These are phyloP conservation scores for Prunus yedoensis DNA, from an alignment of 331 rosid species.

Conservation along the genomic window DNA sequence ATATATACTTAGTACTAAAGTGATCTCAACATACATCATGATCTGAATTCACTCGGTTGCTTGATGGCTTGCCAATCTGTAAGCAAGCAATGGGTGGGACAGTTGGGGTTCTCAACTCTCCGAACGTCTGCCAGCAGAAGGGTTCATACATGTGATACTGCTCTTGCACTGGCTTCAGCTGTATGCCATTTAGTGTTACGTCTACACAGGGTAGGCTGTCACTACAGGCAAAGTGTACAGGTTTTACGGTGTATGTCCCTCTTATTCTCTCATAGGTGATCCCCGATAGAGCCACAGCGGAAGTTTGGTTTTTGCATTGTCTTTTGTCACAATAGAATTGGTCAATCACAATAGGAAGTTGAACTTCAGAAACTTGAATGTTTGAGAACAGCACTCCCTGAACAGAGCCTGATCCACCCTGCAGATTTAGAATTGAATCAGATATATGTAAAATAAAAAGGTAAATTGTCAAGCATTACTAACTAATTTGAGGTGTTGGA, in stretches of 20 bases:
- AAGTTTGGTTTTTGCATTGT: slow-evolving; percentile 65
- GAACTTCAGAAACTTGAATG: slow-evolving; percentile 82
- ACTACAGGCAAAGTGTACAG: slow-evolving; percentile 93
- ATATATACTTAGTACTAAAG: slow-evolving; percentile 15
- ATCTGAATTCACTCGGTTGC: slow-evolving; percentile 65
- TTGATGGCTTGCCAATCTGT: slow-evolving; percentile 79
- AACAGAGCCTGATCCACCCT: slow-evolving; percentile 97
- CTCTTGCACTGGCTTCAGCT: slow-evolving; percentile 77
- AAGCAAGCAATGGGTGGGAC: slow-evolving; percentile 82
- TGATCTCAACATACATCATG: slow-evolving; percentile 57
- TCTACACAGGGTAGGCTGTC: slow-evolving; percentile 86
- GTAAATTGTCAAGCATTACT: slow-evolving; percentile 6
- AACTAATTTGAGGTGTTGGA: slow-evolving; percentile 7
- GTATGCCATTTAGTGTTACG: slow-evolving; percentile 65
- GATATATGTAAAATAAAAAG: slow-evolving; percentile 11
- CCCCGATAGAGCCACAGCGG: slow-evolving; percentile 86
- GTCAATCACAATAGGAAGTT: slow-evolving; percentile 88
- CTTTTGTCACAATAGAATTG: slow-evolving; percentile 94
- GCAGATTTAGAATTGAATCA: slow-evolving; percentile 24
- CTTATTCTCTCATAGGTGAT: slow-evolving; percentile 80
- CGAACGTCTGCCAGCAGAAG: slow-evolving; percentile 94
- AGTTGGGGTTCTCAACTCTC: slow-evolving; percentile 77
- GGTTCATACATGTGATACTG: slow-evolving; percentile 70
- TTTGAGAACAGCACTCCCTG: slow-evolving; percentile 88
- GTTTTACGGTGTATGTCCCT: slow-evolving; percentile 94